Base-by-base conservation (phyloP, 1,284 basidiomycete species). In the Cutaneotrichosporon curvatum region DNA sequence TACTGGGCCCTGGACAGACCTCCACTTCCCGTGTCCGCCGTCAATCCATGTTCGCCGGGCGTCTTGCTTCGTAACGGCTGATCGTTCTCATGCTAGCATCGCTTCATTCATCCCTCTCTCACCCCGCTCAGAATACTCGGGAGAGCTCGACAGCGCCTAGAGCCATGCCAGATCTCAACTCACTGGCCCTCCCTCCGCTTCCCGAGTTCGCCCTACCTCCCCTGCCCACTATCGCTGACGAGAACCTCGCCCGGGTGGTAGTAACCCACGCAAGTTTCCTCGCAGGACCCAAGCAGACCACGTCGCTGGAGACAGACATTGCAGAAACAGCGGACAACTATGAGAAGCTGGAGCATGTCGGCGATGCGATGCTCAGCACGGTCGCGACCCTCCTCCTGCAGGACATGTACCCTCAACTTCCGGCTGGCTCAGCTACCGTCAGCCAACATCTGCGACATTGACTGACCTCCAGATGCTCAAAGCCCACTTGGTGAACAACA, bases 301-400 rank as follows among this genome's bases (percentile, higher is more conserved):
- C 12, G 8, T 12, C 25, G 25, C 25, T 28, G 25, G 25, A 28
- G 12, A 28, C 25, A 7, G 39, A 35, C 4, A 25, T 43, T 1
- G 47, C 43, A 9, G 31, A 43, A 8, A 48, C 48, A 20, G 48
- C 52, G 1, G 37, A 49, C 18, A 59, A 67, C 47, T 66, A 69
- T 42, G 67, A 69, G 38, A 69, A 69, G 56, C 58, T 69, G 15
- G 65, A 69, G 50, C 63, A 63, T 50, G 59, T 69, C 15, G 67
- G 67, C 2, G 67, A 69, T 45, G 53, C 45, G 14, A 30, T 69
- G 4, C 49, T 67, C 6, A 59, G 56, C 16, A 37, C 43, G 15
- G 43, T 59, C 22, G 57, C 65, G 23, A 68, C 65, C 0, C 37
- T 52, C 2, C 49, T 70, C 19, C 51, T 70, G 14, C 57, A 70